These are phyloP conservation scores for Leccinum ochraceum DNA, from an alignment of 768 basidiomycete genomes.

Conservation along the genomic window DNA sequence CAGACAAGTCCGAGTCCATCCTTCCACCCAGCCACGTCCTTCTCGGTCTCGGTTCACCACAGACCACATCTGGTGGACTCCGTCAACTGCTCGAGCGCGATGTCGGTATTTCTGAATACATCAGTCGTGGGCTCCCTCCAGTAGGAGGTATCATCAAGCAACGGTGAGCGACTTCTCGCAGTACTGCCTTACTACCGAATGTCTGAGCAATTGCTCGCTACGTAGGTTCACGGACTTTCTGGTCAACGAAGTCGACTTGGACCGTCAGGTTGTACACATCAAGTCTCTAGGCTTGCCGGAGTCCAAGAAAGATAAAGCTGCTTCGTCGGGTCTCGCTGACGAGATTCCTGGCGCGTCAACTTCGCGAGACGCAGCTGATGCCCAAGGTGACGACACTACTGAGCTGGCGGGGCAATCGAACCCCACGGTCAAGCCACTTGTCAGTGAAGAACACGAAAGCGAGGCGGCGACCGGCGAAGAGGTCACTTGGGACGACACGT, in stretches of 20 bases:
- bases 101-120: constrained; percentile 90
- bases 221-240: constrained; percentile 94
- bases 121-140: constrained; percentile 64
- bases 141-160: constrained; percentile 97
- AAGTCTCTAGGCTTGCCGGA: constrained; percentile 76
- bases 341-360: constrained; percentile 15
- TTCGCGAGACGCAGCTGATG: constrained; percentile 11
- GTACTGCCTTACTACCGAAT: neutral
- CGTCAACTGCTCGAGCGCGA: constrained; percentile 70
- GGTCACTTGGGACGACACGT: constrained; percentile 68
- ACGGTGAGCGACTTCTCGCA: constrained; percentile 51
- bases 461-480: constrained; percentile 16
- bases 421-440: neutral
- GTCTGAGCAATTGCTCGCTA: neutral
- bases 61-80: constrained; percentile 49
- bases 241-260: constrained; percentile 87
- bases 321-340: constrained; percentile 29
- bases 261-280: constrained; percentile 77
- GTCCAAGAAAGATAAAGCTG: constrained; percentile 41
- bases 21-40: constrained; percentile 78
- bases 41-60: constrained; percentile 57
- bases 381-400: constrained; percentile 7
- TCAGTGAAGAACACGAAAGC: neutral
- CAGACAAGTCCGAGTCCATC: constrained; percentile 33
- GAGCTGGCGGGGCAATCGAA: constrained; percentile 8